phyloP scores from a whole-genome alignment of 768 basidiomycete genomes.

The Amanita phalloides region DNA sequence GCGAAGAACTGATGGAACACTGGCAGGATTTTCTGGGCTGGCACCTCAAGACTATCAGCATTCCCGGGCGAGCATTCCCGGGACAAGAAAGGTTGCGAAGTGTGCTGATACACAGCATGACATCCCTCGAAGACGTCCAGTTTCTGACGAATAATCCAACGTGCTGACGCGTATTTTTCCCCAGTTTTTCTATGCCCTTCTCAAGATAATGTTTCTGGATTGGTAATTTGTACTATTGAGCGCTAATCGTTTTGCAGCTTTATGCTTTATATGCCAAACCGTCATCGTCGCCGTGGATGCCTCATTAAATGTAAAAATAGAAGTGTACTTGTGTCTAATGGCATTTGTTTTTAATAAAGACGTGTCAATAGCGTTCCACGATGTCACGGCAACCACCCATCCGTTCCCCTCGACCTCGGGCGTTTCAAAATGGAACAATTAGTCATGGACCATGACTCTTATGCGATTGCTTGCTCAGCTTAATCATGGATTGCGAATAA shows the following conservation, averaged over 20 bases:
- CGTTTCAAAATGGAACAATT: no score
- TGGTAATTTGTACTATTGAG: background rate
- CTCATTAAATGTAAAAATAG: background rate
- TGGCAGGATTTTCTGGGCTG: background rate
- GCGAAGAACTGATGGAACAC: background rate
- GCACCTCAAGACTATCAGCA: background rate
- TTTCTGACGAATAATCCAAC: background rate
- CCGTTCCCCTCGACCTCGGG: no score
- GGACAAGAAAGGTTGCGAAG: background rate
- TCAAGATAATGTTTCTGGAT: background rate
- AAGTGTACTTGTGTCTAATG: background rate
- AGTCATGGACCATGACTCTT: no score
- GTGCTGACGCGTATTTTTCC: no score
- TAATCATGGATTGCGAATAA: no score
- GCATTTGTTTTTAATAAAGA: background rate
- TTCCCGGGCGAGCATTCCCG: background rate
- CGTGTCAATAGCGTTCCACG: background rate
- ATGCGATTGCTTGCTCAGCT: no score
- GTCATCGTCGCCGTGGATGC: no score
- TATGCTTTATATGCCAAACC: no score
- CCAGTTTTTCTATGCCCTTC: background rate
- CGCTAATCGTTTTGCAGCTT: background rate
- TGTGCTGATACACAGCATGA: background rate
- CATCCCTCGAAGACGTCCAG: background rate
- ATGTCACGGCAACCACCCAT: no score